Evolutionary conservation across 371 early-diverging fungal species (phyloP).

Genomic region (Actinomortierella wolfii): DNA sequence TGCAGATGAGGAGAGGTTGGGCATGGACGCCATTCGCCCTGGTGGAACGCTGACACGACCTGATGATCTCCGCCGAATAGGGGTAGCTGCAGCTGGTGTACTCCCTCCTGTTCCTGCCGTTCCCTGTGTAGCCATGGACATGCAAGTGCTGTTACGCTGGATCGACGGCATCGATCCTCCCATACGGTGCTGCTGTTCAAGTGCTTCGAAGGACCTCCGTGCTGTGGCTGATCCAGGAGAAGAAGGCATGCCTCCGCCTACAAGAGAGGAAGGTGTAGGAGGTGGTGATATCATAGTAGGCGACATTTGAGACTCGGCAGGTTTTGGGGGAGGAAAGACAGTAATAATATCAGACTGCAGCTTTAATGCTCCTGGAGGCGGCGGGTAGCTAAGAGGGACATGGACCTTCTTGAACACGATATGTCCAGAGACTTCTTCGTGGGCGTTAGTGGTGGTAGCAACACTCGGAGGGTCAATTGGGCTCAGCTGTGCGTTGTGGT

Average conservation of each 20-base stretch:
- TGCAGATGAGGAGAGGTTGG: too few relatives aligned
- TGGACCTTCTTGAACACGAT: conserved; percentile 26
- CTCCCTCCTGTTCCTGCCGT: too few relatives aligned
- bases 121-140: too few relatives aligned
- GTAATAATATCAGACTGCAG: conserved; percentile 19
- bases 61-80: too few relatives aligned
- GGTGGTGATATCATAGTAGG: conserved; percentile 33
- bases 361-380: conserved; percentile 15
- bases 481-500: neutral
- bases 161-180: too few relatives aligned
- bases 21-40: too few relatives aligned
- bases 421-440: conserved; percentile 1
- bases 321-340: neutral
- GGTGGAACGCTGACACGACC: too few relatives aligned
- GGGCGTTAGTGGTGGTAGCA: neutral
- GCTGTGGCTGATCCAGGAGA: neutral
- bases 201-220: neutral
- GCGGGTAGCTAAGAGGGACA: conserved; percentile 32
- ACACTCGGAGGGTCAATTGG: neutral
- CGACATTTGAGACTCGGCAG: conserved; percentile 4
- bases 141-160: too few relatives aligned
- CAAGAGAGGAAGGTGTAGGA: conserved; percentile 15
- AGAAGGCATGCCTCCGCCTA: neutral
- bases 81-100: too few relatives aligned
- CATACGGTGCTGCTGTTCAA: neutral